Base-by-base conservation (phyloP, 192 early-diverging fungal genomes). In the Podila minutissima region DNA sequence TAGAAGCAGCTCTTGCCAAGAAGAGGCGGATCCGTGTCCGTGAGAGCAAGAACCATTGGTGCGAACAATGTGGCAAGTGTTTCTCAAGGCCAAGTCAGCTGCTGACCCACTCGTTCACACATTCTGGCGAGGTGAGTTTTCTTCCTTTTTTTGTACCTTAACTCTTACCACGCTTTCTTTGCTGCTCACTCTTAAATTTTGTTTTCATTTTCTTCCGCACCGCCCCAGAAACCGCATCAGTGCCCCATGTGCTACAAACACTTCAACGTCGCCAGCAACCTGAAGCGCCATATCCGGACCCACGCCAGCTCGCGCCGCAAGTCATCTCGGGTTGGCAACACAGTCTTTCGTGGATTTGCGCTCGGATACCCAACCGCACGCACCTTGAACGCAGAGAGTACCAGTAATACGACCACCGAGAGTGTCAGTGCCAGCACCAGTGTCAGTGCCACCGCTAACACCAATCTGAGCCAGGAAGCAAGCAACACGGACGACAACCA, bases 231-330 rank as follows among this genome's bases (percentile, higher is more conserved):
- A 71, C 75, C 75, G 2, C 75, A 79, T 48, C 64, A 68, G 20
- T 79, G 75, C 53, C 60, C n/a, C 1, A 41, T 67, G 51, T 79
- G 75, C 53, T 49, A 79, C 28, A 71, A 67, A 24, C 37, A 35
- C 38, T 79, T 79, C 61, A 79, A 79, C 24, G 75, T 79, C n/a
- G 69, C 75, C 22, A 79, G 75, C 55, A 79, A 79, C 66, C 38
- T 79, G 51, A 79, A 71, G 53, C 48, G 75, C 1, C 75, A 79
- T 53, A 68, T 79, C 61, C 63, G 70, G 12, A 79, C 70, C 9
- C 75, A 79, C 29, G 33, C 41, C 60, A 72, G 28, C 29, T 72
- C 60, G 20, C 62, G 66, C 32, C 69, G 75, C 26, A 71, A 72
- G 53, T 67, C 69, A 2, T 72, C 63, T 2, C 29, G 60, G 6